phyloP scores from a whole-genome alignment of 345 rosid species.

The Psidium guajava region DNA sequence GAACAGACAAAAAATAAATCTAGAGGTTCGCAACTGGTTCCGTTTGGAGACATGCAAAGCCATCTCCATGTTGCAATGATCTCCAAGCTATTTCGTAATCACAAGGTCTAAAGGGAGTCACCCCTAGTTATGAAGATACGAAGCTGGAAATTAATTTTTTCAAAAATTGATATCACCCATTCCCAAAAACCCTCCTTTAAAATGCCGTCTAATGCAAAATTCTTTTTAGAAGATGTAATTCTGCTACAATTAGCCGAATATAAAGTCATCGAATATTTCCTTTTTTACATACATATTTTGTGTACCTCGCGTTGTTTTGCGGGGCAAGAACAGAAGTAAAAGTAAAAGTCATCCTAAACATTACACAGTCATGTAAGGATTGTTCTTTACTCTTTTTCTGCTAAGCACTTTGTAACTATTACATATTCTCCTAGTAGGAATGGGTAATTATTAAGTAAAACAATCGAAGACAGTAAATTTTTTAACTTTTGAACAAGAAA shows the following conservation, averaged over 20 bases:
- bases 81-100: no score
- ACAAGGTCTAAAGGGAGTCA: no score
- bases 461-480: neutral
- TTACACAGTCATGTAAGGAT: neutral
- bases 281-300: neutral
- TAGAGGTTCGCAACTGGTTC: no score
- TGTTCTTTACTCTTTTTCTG: neutral
- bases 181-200: neutral
- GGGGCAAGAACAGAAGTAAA: neutral
- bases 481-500: neutral
- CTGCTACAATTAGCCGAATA: neutral
- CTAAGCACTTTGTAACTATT: neutral
- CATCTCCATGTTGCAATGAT: no score
- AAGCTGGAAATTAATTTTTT: neutral
- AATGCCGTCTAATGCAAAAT: neutral
- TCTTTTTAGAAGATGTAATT: neutral
- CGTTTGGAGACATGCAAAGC: no score
- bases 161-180: neutral
- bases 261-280: neutral
- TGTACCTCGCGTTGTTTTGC: neutral
- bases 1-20: no score
- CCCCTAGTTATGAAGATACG: no score
- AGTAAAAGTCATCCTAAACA: neutral
- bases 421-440: neutral
- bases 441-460: neutral